phyloP scores from a whole-genome alignment of 164 flowering plant species.

The Vitis rotundifolia region DNA sequence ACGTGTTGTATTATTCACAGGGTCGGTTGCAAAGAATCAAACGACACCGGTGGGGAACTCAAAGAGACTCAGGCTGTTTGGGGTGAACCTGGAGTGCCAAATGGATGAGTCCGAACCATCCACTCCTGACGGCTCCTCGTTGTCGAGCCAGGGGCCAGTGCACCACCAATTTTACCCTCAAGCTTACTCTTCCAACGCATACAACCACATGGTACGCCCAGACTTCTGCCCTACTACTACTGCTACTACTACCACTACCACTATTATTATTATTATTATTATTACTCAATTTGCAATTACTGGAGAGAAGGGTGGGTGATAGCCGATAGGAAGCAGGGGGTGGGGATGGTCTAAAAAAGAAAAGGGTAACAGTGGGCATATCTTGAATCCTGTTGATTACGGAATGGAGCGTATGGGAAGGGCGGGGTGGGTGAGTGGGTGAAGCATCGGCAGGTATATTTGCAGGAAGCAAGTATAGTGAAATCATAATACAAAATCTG shows the following conservation, averaged over 20 bases:
- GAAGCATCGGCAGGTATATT: background rate
- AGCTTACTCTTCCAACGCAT: constrained; percentile 1
- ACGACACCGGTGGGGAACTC: constrained; percentile 34
- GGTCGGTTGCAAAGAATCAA: constrained; percentile 18
- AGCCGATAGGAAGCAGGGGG: no score
- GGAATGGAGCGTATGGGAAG: no score
- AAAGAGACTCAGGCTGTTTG: constrained; percentile 74
- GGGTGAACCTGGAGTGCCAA: constrained; percentile 86
- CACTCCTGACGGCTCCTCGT: constrained; percentile 30
- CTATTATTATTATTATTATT: no score
- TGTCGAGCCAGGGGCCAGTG: constrained; percentile 41
- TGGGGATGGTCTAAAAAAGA: no score
- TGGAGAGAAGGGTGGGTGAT: no score
- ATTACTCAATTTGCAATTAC: no score
- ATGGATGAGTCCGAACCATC: constrained; percentile 31
- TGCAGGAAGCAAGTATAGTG: no score
- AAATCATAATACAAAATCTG: no score
- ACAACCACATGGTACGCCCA: constrained; percentile 26
- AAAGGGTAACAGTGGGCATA: background rate
- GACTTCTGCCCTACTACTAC: background rate
- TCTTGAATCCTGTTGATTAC: background rate
- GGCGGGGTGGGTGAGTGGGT: background rate
- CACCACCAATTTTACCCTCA: constrained; percentile 17
- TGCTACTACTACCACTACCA: background rate
- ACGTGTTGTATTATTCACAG: constrained; percentile 22